Conservation (phyloP, 2,329 filamentous ascomycete genomes). For the Scedosporium boydii region DNA sequence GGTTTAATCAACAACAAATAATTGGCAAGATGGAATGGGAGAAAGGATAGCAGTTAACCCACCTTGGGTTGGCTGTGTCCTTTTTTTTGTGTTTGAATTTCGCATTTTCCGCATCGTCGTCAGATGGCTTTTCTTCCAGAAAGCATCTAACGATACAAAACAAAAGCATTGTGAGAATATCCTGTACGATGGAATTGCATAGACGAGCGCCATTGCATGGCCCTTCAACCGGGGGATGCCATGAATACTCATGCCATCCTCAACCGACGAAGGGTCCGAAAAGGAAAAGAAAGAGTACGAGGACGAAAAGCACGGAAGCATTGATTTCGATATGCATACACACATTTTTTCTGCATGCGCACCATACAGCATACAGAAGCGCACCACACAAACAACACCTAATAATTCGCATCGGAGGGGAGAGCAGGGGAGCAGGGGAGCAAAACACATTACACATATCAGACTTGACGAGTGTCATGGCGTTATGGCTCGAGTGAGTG, state of each 20-base stretch:
- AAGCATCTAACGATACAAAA: neutral
- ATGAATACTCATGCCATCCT: neutral
- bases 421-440: neutral
- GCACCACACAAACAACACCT: neutral
- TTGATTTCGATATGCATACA: neutral
- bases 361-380: neutral
- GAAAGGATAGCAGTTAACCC: neutral
- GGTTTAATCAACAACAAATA: slow-evolving; percentile 15
- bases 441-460: neutral
- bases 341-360: neutral
- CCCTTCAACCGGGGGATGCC: neutral
- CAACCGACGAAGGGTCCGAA: neutral
- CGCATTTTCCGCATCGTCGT: neutral
- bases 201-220: neutral
- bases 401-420: neutral
- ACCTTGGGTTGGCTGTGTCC: neutral
- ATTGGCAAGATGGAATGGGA: neutral
- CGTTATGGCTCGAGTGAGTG: neutral
- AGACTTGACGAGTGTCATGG: neutral
- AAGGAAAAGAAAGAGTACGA: neutral
- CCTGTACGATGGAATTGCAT: neutral
- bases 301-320: neutral
- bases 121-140: neutral
- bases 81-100: neutral
- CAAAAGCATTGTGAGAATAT: neutral